phyloP scores from a whole-genome alignment of 371 early-diverging fungal genomes.

The Rhizopus microsporus region DNA sequence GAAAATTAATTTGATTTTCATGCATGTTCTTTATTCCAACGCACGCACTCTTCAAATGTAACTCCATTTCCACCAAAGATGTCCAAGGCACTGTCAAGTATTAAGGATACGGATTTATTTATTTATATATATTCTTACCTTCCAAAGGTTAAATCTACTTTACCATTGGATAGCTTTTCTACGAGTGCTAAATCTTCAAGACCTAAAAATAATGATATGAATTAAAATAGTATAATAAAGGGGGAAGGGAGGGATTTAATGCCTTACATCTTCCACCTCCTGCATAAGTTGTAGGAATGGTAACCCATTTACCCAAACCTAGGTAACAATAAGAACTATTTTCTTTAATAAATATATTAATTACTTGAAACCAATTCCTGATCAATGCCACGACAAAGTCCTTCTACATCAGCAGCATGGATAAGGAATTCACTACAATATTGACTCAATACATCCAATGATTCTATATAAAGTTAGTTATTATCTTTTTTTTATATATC shows the following conservation, averaged over 20 bases:
- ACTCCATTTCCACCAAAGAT: slow-evolving; percentile 94
- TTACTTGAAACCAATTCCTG: slow-evolving; percentile 75
- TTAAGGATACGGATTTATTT: neutral
- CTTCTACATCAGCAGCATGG: slow-evolving; percentile 98
- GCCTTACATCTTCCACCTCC: slow-evolving; percentile 84
- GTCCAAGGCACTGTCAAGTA: slow-evolving; percentile 79
- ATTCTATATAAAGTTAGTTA: slow-evolving; percentile 25
- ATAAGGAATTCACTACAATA: slow-evolving; percentile 94
- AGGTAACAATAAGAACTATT: slow-evolving; percentile 3
- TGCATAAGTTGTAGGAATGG: slow-evolving; percentile 94
- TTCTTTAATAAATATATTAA: slow-evolving; percentile 24
- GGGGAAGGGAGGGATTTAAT: neutral
- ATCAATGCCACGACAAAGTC: slow-evolving; percentile 93
- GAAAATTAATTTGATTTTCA: slow-evolving; percentile 13
- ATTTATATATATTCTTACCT: slow-evolving; percentile 45
- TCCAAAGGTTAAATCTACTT: slow-evolving; percentile 93
- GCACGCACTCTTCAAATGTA: slow-evolving; percentile 80
- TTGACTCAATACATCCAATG: slow-evolving; percentile 61
- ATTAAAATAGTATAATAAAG: neutral
- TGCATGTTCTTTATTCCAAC: slow-evolving; percentile 61
- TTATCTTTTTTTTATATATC: neutral
- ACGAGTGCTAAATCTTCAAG: slow-evolving; percentile 84
- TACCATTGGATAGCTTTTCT: slow-evolving; percentile 75
- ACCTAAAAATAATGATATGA: slow-evolving; percentile 28
- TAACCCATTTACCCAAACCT: slow-evolving; percentile 83